Base-by-base conservation (phyloP, 805 yeast genomes). In the Kuraishia cidri region DNA sequence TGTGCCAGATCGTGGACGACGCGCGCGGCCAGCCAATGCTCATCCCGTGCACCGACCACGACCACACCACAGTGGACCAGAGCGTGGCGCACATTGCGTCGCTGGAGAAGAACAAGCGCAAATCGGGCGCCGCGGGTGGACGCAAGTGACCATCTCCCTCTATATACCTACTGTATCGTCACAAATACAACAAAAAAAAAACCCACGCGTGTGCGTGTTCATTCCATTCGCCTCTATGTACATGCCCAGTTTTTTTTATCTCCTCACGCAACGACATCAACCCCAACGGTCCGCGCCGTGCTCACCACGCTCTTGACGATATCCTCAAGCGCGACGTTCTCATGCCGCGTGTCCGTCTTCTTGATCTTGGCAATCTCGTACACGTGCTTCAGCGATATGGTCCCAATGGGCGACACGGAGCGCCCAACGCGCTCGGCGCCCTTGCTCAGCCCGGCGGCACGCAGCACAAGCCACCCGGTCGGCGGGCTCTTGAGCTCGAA, bases 71-170 rank as follows among this genome's bases (percentile, higher is more conserved):
- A 42, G 97, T 88, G 32, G 95, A 87, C 44, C 95, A 84, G 52
- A 78, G 85, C 38, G 94, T 85, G 45, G 97, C 97, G 0, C 97
- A 88, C 54, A 88, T 88, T 59, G 95, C 97, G 8, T 80, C 88
- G 37, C 69, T 88, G 43, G 97, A 88, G 51, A 83, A 78, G 64
- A 83, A 78, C 51, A 88, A 84, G 60, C 72, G 69, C 51, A 62
- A 71, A 50, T 32, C 37, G 24, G 41, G n/a, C n/a, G n/a, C n/a
- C n/a, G n/a, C n/a, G n/a, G n/a, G 31, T 37, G 40, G 37, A 38
- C 40, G 34, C 23, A 7, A 8, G 10, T 10, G 23, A 21, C 9
- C 10, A 8, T 10, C 7, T 10, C 23, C 23, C 7, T 21, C 10
- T 21, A 8, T 21, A 7, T 21, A 21, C 10, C 7, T 10, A 21